Evolutionary conservation across 176 grass and related monocot species (phyloP).

Genomic region (Leersia perrieri): DNA sequence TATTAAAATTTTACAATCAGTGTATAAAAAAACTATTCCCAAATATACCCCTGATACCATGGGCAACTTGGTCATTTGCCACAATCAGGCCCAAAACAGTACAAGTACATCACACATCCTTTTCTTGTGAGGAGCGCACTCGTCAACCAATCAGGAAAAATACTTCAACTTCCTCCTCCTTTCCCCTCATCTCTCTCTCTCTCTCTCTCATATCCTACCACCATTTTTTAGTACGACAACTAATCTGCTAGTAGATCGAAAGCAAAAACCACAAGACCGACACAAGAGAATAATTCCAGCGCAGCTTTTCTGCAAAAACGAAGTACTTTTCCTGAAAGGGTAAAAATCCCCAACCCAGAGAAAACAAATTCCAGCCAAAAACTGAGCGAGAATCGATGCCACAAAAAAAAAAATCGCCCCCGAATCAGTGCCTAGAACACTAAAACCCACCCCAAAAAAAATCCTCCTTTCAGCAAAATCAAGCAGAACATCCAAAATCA

Average conservation of each 20-base stretch:
- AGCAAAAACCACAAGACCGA: not conserved
- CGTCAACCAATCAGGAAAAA: constrained; percentile 26
- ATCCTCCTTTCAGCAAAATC: not conserved
- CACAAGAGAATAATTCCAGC: not conserved
- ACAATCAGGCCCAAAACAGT: not conserved
- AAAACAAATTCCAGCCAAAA: not conserved
- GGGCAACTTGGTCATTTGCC: constrained; percentile 18
- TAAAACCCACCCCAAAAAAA: not conserved
- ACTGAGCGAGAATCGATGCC: not conserved
- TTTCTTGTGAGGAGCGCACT: constrained; percentile 10
- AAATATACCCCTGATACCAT: constrained; percentile 23
- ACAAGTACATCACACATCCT: not conserved
- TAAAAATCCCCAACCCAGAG: not conserved
- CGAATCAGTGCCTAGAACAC: not conserved
- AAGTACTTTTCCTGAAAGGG: not conserved
- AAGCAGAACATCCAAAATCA: not conserved
- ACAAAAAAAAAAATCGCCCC: not conserved
- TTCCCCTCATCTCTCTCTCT: not conserved
- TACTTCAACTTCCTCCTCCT: not conserved
- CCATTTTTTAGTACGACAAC: constrained; percentile 3
- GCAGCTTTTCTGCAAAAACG: constrained; percentile 12
- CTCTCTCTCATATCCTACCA: not conserved
- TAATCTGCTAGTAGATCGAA: constrained; percentile 37
- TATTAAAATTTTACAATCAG: constrained; percentile 1
- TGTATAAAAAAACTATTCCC: not conserved